Percentiles rank a stretch among this genome's conserved stretches.
These are phyloP conservation scores for Fusarium virguliforme DNA, from an alignment of 2,329 filamentous ascomycete species.

Conservation along the genomic window DNA sequence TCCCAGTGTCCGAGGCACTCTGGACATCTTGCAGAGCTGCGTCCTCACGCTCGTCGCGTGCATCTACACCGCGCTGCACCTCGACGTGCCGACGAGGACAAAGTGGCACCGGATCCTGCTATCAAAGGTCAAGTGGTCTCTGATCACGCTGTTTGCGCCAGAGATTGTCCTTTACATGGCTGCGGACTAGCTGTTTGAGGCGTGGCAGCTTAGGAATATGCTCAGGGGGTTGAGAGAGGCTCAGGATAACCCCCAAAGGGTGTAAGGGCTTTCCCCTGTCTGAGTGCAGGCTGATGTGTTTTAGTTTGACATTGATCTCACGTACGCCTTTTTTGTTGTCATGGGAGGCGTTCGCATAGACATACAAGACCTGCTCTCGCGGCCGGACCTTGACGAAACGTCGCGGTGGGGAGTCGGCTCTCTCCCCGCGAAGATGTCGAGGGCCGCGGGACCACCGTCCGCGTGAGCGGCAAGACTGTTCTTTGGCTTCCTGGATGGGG, in stretches of 20 bases:
- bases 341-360: constrained; percentile 52
- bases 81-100: constrained; percentile 53
- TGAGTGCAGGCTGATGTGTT: background rate
- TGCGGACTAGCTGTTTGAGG: constrained; percentile 39
- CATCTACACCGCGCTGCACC: constrained; percentile 56
- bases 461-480: constrained; percentile 7
- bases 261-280: background rate
- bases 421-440: background rate
- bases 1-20: background rate
- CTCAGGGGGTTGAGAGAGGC: background rate
- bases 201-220: constrained; percentile 17
- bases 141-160: constrained; percentile 53
- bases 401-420: constrained; percentile 8
- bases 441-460: background rate
- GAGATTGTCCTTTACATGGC: constrained; percentile 52
- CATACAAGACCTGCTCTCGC: constrained; percentile 16
- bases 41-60: constrained; percentile 54
- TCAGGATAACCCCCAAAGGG: background rate
- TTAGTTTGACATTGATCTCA: constrained; percentile 30
- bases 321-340: constrained; percentile 52
- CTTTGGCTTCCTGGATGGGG: constrained; percentile 26
- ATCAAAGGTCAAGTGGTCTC: constrained; percentile 52
- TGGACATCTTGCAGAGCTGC: constrained; percentile 53
- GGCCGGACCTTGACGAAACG: constrained; percentile 12
- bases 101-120: constrained; percentile 23